Base-by-base conservation (phyloP, 495 filamentous ascomycete genomes). In the Glarea lozoyensis region DNA sequence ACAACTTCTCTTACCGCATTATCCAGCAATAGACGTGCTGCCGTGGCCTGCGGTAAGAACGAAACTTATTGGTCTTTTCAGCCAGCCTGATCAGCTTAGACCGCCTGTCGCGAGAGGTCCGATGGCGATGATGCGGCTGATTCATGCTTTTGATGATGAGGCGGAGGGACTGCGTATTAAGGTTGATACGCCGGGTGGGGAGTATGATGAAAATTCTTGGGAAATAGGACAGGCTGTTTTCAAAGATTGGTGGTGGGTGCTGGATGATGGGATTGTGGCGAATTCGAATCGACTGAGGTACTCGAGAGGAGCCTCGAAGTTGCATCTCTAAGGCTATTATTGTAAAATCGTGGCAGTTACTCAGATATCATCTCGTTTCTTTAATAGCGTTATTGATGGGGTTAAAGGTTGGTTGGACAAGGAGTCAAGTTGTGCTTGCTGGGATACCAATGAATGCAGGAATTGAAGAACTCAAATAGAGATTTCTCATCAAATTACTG, bases 181-280 rank as follows among this genome's bases (percentile, higher is more conserved):
- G 23, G 56, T 61, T 2, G 36, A 43, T 4, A 19, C 6, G 3
- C 4, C 17, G 15, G 38, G 38, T n/a, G 57, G 58, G 33, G 57
- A 57, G 11, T 57, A 63, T 17, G 49, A 57, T 23, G 47, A 43
- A 13, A 42, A 43, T 13, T 44, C 36, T 20, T 67, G 64, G 63
- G 65, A 67, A 44, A 54, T 67, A 31, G 63, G 63, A 1, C 61
- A 65, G 43, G 19, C 45, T 15, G 43, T 67, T 37, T 65, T 62
- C 54, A 45, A 58, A 33, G 54, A 60, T 44, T 70, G 66, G 66
- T 67, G 65, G 61, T 70, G 62, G 64, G 58, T 57, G 17, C 53
- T 70, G 20, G 65, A 70, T 46, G 39, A 21, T 17, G 53, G 42
- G 18, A 49, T 65, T 32, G 34, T 69, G 7, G 49, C 58, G 27